Percentiles rank a stretch among this genome's conserved stretches.
Conservation (phyloP, 441 rosid species). For the Pelargonium fulgidum region DNA sequence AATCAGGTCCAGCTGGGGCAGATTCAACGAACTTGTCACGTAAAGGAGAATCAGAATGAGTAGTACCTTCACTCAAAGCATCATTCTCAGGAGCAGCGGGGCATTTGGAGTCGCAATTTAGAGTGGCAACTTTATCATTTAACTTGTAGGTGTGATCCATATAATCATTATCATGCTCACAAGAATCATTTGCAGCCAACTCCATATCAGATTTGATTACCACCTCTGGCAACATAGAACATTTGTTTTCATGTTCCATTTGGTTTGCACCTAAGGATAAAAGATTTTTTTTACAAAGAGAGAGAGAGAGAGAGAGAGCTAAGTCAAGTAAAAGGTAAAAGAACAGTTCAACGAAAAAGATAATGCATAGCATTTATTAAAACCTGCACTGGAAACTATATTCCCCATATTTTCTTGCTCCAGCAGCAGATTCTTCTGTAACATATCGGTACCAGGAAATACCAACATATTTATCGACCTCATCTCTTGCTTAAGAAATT, state of each 20-base stretch:
- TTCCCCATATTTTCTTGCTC: conserved; percentile 32
- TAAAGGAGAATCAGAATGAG: conserved; percentile 21
- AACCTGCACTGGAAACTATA: conserved; percentile 30
- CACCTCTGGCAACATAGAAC: conserved; percentile 20
- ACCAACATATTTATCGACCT: conserved; percentile 72
- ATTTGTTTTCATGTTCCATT: conserved; percentile 22
- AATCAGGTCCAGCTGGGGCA: conserved; percentile 13
- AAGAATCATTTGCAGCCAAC: conserved; percentile 28
- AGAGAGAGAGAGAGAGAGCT: background rate
- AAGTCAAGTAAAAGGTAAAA: background rate
- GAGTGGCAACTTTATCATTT: conserved; percentile 26
- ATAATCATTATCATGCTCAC: conserved; percentile 27
- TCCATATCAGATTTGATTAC: conserved; percentile 34
- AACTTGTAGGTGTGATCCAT: conserved; percentile 16
- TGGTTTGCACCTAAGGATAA: conserved; percentile 24
- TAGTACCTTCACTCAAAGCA: conserved; percentile 24
- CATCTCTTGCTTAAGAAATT: conserved; percentile 54
- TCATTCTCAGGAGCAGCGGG: conserved; percentile 23
- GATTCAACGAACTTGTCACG: conserved; percentile 26
- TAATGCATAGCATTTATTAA: conserved; percentile 7
- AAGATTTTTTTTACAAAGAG: background rate
- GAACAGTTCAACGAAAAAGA: conserved; percentile 7
- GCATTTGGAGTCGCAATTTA: conserved; percentile 29
- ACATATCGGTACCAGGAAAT: conserved; percentile 88
- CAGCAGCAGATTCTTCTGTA: conserved; percentile 57